A percentile compares a stretch with the other conserved stretches of the same genome.
Evolutionary conservation across 2,329 filamentous ascomycete genomes (phyloP).

Genomic region (Elsinoe ampelina): DNA sequence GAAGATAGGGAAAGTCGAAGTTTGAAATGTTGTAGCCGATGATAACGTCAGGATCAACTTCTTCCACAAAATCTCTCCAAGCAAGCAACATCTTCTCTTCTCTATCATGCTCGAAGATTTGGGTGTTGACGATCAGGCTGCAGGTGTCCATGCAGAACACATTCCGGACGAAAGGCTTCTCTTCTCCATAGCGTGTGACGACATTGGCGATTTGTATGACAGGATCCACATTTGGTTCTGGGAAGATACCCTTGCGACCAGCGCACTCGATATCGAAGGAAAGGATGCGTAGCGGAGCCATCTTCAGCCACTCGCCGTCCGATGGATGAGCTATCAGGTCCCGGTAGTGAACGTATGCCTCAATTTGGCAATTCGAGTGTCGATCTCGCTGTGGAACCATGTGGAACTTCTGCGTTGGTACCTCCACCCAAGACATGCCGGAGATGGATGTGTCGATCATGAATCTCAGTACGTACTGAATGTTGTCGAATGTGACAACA

Average conservation of each 20-base stretch:
- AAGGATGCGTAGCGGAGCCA: conserved; percentile 83
- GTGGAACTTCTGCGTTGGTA: conserved; percentile 62
- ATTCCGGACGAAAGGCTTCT: conserved; percentile 90
- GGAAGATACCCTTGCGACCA: conserved; percentile 93
- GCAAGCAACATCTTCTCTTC: conserved; percentile 86
- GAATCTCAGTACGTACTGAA: conserved; percentile 89
- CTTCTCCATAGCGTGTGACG: conserved; percentile 87
- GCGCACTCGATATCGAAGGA: conserved; percentile 99
- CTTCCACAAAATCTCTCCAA: conserved; percentile 83
- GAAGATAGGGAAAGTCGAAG: conserved; percentile 94
- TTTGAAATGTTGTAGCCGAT: conserved; percentile 99
- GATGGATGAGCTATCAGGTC: conserved; percentile 81
- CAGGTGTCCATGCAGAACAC: conserved; percentile 93
- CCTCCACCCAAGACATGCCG: conserved; percentile 97
- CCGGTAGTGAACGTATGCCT: conserved; percentile 72
- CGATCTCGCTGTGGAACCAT: conserved; percentile 56
- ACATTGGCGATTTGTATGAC: conserved; percentile 98
- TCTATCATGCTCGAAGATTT: conserved; percentile 71
- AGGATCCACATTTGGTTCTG: conserved; percentile 80
- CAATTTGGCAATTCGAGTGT: conserved; percentile 93
- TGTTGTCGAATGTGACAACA: conserved; percentile 87
- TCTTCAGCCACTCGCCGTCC: conserved; percentile 94
- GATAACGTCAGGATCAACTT: conserved; percentile 92
- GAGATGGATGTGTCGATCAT: conserved; percentile 93
- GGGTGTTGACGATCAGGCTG: conserved; percentile 87